Conservation (phyloP, 768 basidiomycete genomes). For the Gelatoporia subvermispora region DNA sequence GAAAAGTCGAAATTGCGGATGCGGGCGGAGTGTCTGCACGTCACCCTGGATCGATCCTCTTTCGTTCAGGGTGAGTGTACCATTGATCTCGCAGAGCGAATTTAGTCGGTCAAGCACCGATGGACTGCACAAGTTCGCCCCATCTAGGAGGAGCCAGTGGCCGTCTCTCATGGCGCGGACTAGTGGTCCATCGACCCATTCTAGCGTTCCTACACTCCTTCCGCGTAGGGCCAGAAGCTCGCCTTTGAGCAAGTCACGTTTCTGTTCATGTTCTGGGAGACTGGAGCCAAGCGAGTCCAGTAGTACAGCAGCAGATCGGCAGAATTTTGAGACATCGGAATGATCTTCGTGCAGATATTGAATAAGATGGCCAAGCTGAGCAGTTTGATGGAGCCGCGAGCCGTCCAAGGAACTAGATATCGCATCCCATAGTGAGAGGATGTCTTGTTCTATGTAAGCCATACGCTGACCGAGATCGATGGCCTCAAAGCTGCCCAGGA, state of each 20-base stretch:
- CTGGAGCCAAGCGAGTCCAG: slow-evolving; percentile 23
- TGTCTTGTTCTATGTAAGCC: slow-evolving; percentile 33
- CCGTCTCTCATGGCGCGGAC: slow-evolving; percentile 82
- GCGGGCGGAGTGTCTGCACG: slow-evolving; percentile 73
- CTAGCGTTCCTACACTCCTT: slow-evolving; percentile 56
- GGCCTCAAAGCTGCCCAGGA: slow-evolving; percentile 95
- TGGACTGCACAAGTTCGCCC: slow-evolving; percentile 90
- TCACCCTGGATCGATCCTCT: slow-evolving; percentile 77
- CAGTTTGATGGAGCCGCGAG: not conserved
- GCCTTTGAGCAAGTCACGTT: slow-evolving; percentile 11
- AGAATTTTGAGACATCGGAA: not conserved
- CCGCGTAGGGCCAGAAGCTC: slow-evolving; percentile 20
- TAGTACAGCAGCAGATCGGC: slow-evolving; percentile 15
- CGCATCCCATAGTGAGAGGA: slow-evolving; percentile 23
- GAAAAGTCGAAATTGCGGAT: slow-evolving; percentile 86
- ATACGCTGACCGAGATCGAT: slow-evolving; percentile 50
- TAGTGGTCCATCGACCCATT: slow-evolving; percentile 94
- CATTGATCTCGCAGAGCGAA: slow-evolving; percentile 87
- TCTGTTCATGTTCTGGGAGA: slow-evolving; percentile 5
- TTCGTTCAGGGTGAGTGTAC: slow-evolving; percentile 81
- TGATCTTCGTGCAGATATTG: slow-evolving; percentile 18
- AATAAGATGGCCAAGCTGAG: not conserved
- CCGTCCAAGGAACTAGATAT: slow-evolving; percentile 6
- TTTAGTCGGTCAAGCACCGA: slow-evolving; percentile 96
- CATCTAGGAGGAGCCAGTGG: slow-evolving; percentile 86